Evolutionary conservation across 2,329 filamentous ascomycete species (phyloP), one percentile per base, ranked within the genome.

Genomic region (Thielaviopsis ethacetica): DNA sequence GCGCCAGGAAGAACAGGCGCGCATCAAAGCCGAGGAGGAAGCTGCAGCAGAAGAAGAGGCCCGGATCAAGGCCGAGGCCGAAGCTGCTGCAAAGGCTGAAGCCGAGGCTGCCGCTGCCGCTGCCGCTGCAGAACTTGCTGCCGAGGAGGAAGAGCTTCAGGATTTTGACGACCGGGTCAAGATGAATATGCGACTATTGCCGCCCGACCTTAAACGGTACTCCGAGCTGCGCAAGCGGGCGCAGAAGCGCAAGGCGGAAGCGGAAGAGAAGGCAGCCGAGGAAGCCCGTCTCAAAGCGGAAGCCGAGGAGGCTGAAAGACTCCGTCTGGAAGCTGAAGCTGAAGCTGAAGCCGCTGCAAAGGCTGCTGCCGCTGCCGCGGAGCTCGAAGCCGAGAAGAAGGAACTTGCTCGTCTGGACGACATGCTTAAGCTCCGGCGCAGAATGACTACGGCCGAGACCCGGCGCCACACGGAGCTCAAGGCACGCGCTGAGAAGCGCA

Each of bases 321-420:
- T 44, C n/a, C 34, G 41, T 47, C 26, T 44, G 19, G 49, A 53
- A 44, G 56, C 51, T 64, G 27, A 62, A 61, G 10, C 53, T 55
- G 62, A 62, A n/a, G 61, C 47, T 2, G 58, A 53, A 17, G 53
- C 54, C 22, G 63, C 62, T 10, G 61, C 60, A 54, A 61, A 62
- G 27, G 63, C 63, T 1, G 63, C 63, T 30, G 66, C 68, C 61
- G 65, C 66, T n/a, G 62, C 12, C 57, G 65, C 61, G 4, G 38
- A 44, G 38, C 63, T 65, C 21, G 65, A 69, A 21, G 64, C 64
- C 9, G 69, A 71, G 30, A 66, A 68, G 54, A 66, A 67, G 22
- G 65, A 62, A 26, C 49, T 62, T 41, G 27, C 49, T n/a, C 34
- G 19, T 17, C 51, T 62, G 7, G 49, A 59, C 19, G 60, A 57